These are phyloP conservation scores for Corylus heterophylla DNA, from an alignment of 306 rosid species.

Conservation along the genomic window DNA sequence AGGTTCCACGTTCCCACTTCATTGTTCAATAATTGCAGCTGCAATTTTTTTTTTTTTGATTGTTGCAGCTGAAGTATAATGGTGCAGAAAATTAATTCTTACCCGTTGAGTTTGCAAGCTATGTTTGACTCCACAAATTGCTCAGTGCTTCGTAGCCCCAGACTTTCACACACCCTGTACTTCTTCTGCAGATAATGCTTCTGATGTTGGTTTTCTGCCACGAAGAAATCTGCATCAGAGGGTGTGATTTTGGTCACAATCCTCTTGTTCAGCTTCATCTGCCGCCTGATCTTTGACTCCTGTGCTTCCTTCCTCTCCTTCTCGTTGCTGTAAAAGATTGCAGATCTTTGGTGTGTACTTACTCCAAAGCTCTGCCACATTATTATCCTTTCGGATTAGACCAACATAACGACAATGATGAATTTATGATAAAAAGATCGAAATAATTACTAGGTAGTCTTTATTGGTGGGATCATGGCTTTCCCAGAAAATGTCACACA, in stretches of 20 bases:
- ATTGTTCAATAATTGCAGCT: neutral
- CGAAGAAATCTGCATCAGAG: slow-evolving; percentile 14
- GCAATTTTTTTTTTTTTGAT: neutral
- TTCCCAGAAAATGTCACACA: slow-evolving; percentile 27
- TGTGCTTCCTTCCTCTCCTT: slow-evolving; percentile 30
- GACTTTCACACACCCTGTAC: slow-evolving; percentile 10
- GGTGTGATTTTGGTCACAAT: slow-evolving; percentile 27
- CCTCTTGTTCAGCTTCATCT: slow-evolving; percentile 38
- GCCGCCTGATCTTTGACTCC: slow-evolving; percentile 32
- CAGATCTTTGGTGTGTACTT: slow-evolving; percentile 23
- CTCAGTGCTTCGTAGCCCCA: slow-evolving; percentile 25
- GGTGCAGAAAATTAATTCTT: neutral
- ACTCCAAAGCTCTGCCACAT: slow-evolving; percentile 14
- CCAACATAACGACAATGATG: neutral
- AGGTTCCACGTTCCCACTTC: neutral
- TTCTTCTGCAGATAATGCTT: slow-evolving; percentile 25
- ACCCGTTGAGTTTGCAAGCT: slow-evolving; percentile 36
- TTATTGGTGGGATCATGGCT: slow-evolving; percentile 28
- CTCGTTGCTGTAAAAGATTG: slow-evolving; percentile 27
- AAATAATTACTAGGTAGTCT: slow-evolving; percentile 25
- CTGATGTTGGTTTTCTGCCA: slow-evolving; percentile 29
- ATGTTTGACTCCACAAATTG: slow-evolving; percentile 25
- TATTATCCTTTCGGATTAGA: neutral
- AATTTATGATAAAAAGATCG: too few species aligned
- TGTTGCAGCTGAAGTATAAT: neutral